A percentile compares a stretch with the other conserved stretches of the same genome.
Evolutionary conservation across 345 rosid species (phyloP).

Genomic region (Hibiscus tridactylites): DNA sequence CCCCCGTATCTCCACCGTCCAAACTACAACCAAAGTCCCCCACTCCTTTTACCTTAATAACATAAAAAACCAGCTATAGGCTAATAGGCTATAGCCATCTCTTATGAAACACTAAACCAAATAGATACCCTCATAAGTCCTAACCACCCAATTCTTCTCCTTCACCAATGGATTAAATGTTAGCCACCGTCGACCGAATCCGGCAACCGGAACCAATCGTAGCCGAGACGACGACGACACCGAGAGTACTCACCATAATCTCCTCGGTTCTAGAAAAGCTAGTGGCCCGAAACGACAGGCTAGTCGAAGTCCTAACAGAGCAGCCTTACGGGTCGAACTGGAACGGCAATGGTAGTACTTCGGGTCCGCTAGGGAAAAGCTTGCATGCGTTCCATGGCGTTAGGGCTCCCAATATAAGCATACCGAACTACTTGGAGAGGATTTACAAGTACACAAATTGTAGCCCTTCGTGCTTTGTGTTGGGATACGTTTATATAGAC

Average conservation of each 20-base stretch:
- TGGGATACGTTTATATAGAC: slow-evolving; percentile 73
- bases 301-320: slow-evolving; percentile 26
- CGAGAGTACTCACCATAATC: slow-evolving; percentile 64
- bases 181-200: slow-evolving; percentile 11
- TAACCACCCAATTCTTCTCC: slow-evolving; percentile 7
- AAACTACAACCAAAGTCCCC: too few species aligned
- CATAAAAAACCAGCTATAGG: background rate
- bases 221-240: slow-evolving; percentile 29
- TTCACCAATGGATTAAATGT: slow-evolving; percentile 25
- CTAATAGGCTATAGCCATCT: background rate
- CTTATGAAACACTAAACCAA: background rate
- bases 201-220: background rate
- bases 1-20: too few species aligned
- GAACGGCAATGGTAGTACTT: background rate
- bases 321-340: slow-evolving; percentile 1
- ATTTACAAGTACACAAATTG: slow-evolving; percentile 76
- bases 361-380: slow-evolving; percentile 38
- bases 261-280: slow-evolving; percentile 61
- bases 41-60: background rate
- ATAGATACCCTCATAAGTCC: background rate
- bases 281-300: slow-evolving; percentile 63
- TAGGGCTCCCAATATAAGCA: slow-evolving; percentile 69
- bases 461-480: slow-evolving; percentile 85
- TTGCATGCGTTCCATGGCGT: slow-evolving; percentile 66
- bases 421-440: slow-evolving; percentile 74